Evolutionary conservation across 208 protist genomes (phyloP), one percentile per base, ranked within the genome.

Genomic region (Leishmania tarentolae): DNA sequence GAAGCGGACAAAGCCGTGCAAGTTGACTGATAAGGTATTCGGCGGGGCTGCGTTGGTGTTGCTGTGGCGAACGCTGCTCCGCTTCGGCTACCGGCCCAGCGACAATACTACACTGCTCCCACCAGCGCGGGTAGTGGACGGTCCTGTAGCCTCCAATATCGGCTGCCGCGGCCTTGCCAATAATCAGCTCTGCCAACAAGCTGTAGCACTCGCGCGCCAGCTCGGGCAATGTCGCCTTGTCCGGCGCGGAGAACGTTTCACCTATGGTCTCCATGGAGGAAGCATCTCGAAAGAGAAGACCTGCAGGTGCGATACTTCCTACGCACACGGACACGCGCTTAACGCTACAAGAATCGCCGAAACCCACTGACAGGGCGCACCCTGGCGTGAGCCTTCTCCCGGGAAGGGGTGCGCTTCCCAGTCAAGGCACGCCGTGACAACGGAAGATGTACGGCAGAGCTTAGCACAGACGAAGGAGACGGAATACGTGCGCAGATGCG

Each of bases 131-230:
- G 56, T 68, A n/a, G 47, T 52, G 59, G 1, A 37, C 68, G 74
- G 47, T 61, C 0, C 19, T 28, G 82, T 86, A 86, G 53, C 82
- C 77, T 17, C 37, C 24, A 24, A 82, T 68, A 37, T 86, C 82
- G 31, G 82, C 82, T 1, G 82, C 82, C 1, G 82, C 82, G 0
- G 40, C 76, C 65, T 86, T 78, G 37, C 82, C 78, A 31, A 86
- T 17, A 31, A 86, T 47, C 17, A 86, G 78, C 82, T 79, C 78
- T 24, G 78, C 82, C 9, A 82, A n/a, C 8, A 56, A 50, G 74
- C 78, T 19, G 78, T 65, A 82, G 50, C 82, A 82, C 65, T 82
- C 74, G 31, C 31, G 78, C 63, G 72, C 69, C 72, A 82, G 78
- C 78, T 68, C 76, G 47, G 61, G 44, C 40, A 85, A 66, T 17